Base-by-base conservation (phyloP, 495 filamentous ascomycete species). In the Talaromyces thailandensis region DNA sequence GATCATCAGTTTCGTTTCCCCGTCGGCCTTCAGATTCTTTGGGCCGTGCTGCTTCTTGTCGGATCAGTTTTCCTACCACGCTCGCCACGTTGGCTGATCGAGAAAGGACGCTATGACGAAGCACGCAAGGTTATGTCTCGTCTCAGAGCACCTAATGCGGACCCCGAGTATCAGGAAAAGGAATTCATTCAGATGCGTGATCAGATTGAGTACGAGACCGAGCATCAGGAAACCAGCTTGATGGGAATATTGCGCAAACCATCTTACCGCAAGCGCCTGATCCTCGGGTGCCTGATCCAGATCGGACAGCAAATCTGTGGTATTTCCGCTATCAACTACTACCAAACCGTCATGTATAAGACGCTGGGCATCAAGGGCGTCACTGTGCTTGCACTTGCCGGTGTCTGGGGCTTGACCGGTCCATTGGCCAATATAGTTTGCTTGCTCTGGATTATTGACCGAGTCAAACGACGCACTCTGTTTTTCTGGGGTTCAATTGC, bases 21-120 rank as follows among this genome's bases (percentile, higher is more conserved):
- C 31, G 31, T 35, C 31, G 37, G 37, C 21, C 76, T 84, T 21
- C 82, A 84, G 63, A 74, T 73, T 37, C 66, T 79, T 2, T 82
- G 82, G 8, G 74, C 79, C 7, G 50, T 85, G 4, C 61, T 81
- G 16, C 72, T 86, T 28, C 72, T 70, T 5, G 62, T 70, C 7
- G 81, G 82, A 11, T 70, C 81, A 25, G 76, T 75, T 64, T 82
- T 80, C 63, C 73, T 85, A 16, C 74, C 75, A 9, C 82, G 84
- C 64, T 83, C 81, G 0, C 83, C 83, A 14, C 70, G 83, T 53
- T 86, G 82, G 82, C 70, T 86, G 8, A 76, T 81, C 26, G 74
- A 82, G 62, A 75, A 78, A 62, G 81, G 77, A 40, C 76, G 75
- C 29, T 63, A 76, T 53, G 72, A 71, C 14, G 77, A 78, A 61